Evolutionary conservation across 1,139 yeast genomes (phyloP), one percentile per base, ranked within the genome.

Genomic region (Saccharomyces hybrid): DNA sequence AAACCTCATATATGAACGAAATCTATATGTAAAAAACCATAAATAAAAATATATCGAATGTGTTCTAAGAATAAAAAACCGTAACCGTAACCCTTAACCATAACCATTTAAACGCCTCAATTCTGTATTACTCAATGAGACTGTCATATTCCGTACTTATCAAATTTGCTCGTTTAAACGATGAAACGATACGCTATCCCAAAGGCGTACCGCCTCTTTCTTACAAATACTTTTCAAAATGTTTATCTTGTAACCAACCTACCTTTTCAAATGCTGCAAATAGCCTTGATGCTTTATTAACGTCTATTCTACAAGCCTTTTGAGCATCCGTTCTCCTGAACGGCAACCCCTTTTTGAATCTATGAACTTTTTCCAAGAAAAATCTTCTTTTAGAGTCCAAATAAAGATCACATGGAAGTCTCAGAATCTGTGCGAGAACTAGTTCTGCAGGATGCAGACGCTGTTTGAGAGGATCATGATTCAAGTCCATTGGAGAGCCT

Each of bases 281-380:
- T 55, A 93, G 75, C 64, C 98, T 79, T 53, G 95, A 85, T 1
- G 98, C 98, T 72, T 93, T 93, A 72, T 93, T 93, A 53, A 93
- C 99, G 73, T 93, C 99, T 59, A 93, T 91, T 62, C 96, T 82
- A 70, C 98, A 93, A 9, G 97, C 96, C 76, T 93, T 91, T 73
- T 93, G 99, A 11, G 97, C 95, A 71, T 93, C 99, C 0, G 99
- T 93, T 74, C 98, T 83, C 74, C 98, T 84, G 73, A 93, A 93
- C 48, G 93, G 95, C 69, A 86, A 78, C 32, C 87, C 88, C 56
- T 77, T 77, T 65, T 81, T 83, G 67, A 86, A 72, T 57, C 97
- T 80, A 57, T 82, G 81, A 38, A 90, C 95, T 73, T 91, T 91
- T 68, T 91, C 98, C 58, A 82, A 81, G 70, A 93, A 93, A 34